Evolutionary conservation across 441 rosid species (phyloP), one percentile per base, ranked within the genome.

Genomic region (Adansonia rubrostipa): DNA sequence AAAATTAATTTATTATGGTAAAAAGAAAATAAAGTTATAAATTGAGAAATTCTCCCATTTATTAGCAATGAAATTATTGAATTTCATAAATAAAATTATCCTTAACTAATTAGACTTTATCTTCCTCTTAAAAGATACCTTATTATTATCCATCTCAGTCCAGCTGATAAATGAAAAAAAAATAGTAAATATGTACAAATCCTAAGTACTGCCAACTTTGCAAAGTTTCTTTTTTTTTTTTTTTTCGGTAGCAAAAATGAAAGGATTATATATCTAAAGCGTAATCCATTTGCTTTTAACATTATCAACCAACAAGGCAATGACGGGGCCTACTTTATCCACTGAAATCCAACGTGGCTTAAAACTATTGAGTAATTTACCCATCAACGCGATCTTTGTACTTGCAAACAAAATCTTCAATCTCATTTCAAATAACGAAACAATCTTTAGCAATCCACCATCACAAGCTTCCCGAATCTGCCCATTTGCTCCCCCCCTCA

Each of bases 251-350:
- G 9, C 13, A 20, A 58, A 58, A 20, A 1, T 19, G 33, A 58
- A 9, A 2, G 63, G 63, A 20, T 19, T 58, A 56, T n/a, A 24
- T 24, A 24, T 24, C 28, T 9, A 61, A 22, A 22, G 20, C 19
- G 4, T 33, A 36, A 63, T 28, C 67, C 67, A 63, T 28, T 6
- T 14, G 6, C 17, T 14, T 14, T 11, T 63, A 24, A 20, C 8
- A 71, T 47, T 11, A 47, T 28, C 22, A 50, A 5, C 28, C 60
- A 15, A 53, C 63, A 20, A 56, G 45, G 33, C 44, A 33, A 54
- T 1, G 53, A 36, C 3, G 28, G 13, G 17, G 83, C 87, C 89
- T 82, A 85, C 84, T 53, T 78, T 91, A 91, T 88, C 93, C 90
- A 82, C 5, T 15, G 2, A 76, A 40, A 1, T 82, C 86, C 70